A percentile compares a stretch with the other conserved stretches of the same genome.
These are phyloP conservation scores for Yamadazyma diospyri DNA, from an alignment of 1,139 yeast genomes.

Conservation along the genomic window DNA sequence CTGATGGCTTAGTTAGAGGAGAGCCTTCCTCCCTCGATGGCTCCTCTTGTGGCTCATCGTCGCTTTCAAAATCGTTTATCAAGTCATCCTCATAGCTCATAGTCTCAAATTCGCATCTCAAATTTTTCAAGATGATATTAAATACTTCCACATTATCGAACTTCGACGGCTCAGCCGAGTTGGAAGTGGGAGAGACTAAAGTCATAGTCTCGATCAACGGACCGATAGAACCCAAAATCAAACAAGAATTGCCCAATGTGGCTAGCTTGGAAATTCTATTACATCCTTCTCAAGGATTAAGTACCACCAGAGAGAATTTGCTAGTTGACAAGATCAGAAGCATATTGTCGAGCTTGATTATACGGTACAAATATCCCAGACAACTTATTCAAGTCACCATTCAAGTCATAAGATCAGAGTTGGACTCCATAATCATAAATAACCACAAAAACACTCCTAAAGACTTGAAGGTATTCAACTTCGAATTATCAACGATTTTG, in stretches of 20 bases:
- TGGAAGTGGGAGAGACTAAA: slow-evolving; percentile 48
- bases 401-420: slow-evolving; percentile 45
- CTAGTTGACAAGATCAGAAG: slow-evolving; percentile 69
- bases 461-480: slow-evolving; percentile 30
- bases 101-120: slow-evolving; percentile 4
- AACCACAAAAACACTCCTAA: slow-evolving; percentile 20
- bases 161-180: slow-evolving; percentile 79
- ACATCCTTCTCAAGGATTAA: slow-evolving; percentile 72
- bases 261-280: slow-evolving; percentile 79
- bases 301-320: slow-evolving; percentile 73
- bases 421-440: slow-evolving; percentile 47
- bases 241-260: slow-evolving; percentile 81
- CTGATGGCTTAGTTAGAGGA: slow-evolving; percentile 1
- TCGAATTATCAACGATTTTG: slow-evolving; percentile 68
- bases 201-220: slow-evolving; percentile 81
- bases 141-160: slow-evolving; percentile 42
- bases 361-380: slow-evolving; percentile 73
- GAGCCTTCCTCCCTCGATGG: slow-evolving; percentile 5
- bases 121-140: slow-evolving; percentile 9
- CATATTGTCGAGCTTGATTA: slow-evolving; percentile 58
- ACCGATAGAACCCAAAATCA: slow-evolving; percentile 79
- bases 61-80: slow-evolving; percentile 31
- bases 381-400: slow-evolving; percentile 81
- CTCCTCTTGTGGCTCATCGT: slow-evolving; percentile 14
- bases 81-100: slow-evolving; percentile 33